Evolutionary conservation across 441 rosid species (phyloP).

Genomic region (Adansonia grandidieri): DNA sequence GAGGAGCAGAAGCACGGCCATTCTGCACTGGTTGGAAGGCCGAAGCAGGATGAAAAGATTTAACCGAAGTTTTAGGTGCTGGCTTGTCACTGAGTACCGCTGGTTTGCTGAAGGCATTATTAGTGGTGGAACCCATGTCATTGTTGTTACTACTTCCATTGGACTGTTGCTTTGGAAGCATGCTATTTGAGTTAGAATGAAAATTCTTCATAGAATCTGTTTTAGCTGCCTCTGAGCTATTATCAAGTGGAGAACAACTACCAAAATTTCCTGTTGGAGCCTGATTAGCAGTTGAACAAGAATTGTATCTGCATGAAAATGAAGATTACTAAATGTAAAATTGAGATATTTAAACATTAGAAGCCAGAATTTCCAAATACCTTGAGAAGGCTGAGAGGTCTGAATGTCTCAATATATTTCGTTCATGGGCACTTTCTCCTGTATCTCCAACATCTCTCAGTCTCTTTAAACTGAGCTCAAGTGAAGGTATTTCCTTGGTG

Average conservation of each 20-base stretch:
- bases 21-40: constrained; percentile 43
- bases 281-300: constrained; percentile 45
- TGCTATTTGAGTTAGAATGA: constrained; percentile 41
- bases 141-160: constrained; percentile 50
- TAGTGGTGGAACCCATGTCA: constrained; percentile 45
- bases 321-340: constrained; percentile 7
- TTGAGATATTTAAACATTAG: constrained; percentile 4
- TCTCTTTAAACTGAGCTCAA: constrained; percentile 50
- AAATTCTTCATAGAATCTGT: constrained; percentile 38
- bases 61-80: constrained; percentile 32
- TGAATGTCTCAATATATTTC: constrained; percentile 49
- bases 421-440: constrained; percentile 35
- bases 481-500: constrained; percentile 38
- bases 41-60: constrained; percentile 36
- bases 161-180: constrained; percentile 42
- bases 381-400: constrained; percentile 59
- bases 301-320: constrained; percentile 42
- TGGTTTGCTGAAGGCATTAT: constrained; percentile 37
- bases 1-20: constrained; percentile 29
- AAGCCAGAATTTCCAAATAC: constrained; percentile 32
- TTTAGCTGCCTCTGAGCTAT: constrained; percentile 48
- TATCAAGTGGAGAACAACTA: constrained; percentile 48
- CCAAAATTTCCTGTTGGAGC: constrained; percentile 42
- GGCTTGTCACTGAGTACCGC: constrained; percentile 32
- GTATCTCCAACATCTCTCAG: constrained; percentile 36